Conservation (phyloP, 495 filamentous ascomycete genomes). For the Cryomyces antarcticus region DNA sequence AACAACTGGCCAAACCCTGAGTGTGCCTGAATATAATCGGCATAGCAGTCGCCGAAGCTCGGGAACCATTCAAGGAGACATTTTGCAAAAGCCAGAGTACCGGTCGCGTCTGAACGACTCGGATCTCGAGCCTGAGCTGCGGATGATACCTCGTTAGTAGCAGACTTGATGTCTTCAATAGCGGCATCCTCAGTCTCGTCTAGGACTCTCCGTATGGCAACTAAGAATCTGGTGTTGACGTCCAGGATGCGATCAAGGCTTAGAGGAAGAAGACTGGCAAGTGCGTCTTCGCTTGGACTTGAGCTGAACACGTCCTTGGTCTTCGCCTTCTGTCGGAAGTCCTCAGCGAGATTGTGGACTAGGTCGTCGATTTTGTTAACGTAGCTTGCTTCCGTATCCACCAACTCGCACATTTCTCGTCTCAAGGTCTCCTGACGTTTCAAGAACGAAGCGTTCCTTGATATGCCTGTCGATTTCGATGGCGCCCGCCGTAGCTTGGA, state of each 20-base stretch:
- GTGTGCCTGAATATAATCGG: slow-evolving; percentile 74
- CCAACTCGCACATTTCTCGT: slow-evolving; percentile 74
- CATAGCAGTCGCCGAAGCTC: slow-evolving; percentile 69
- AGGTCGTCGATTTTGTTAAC: slow-evolving; percentile 68
- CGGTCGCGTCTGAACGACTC: slow-evolving; percentile 37
- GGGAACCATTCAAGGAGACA: slow-evolving; percentile 77
- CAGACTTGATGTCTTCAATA: slow-evolving; percentile 21
- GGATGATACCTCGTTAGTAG: slow-evolving; percentile 7
- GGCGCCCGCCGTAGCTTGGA: slow-evolving; percentile 70
- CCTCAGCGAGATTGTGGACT: slow-evolving; percentile 50
- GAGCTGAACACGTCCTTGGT: slow-evolving; percentile 35
- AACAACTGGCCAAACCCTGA: slow-evolving; percentile 64
- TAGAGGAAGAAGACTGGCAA: slow-evolving; percentile 61
- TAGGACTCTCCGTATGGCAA: slow-evolving; percentile 50
- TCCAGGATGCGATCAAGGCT: slow-evolving; percentile 58
- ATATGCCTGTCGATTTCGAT: slow-evolving; percentile 62
- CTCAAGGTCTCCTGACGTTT: slow-evolving; percentile 62
- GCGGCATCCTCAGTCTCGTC: slow-evolving; percentile 72
- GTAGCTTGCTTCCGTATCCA: slow-evolving; percentile 89
- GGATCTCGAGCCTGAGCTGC: slow-evolving; percentile 6
- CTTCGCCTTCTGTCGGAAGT: slow-evolving; percentile 49
- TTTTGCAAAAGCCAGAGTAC: slow-evolving; percentile 52
- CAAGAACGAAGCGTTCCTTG: slow-evolving; percentile 48
- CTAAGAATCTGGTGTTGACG: slow-evolving; percentile 58
- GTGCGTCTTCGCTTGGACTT: slow-evolving; percentile 49